phyloP scores from a whole-genome alignment of 2,329 filamentous ascomycete genomes.

The Xylaria arbuscula region DNA sequence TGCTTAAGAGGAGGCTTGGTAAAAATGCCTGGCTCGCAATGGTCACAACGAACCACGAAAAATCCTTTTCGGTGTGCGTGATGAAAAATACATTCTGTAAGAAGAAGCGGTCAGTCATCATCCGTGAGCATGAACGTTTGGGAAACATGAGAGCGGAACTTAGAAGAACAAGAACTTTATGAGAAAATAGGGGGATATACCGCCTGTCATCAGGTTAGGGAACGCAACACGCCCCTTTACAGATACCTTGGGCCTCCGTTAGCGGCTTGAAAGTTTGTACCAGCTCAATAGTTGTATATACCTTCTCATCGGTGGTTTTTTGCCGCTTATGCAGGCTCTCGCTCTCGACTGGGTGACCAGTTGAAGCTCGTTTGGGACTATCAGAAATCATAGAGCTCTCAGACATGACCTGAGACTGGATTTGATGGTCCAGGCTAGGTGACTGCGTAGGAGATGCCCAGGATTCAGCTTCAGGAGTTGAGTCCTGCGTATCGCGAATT shows the following conservation, averaged over 20 bases:
- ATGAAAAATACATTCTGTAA: conserved; percentile 47
- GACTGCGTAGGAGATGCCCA: conserved; percentile 28
- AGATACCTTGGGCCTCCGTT: conserved; percentile 25
- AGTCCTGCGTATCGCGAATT: conserved; percentile 6
- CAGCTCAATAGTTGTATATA: conserved; percentile 18
- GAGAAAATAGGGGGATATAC: conserved; percentile 17
- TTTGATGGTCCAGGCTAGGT: conserved; percentile 34
- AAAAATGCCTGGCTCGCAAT: conserved; percentile 41
- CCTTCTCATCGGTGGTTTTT: conserved; percentile 38
- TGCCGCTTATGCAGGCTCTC: conserved; percentile 39
- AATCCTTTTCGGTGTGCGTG: conserved; percentile 43
- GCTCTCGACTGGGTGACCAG: conserved; percentile 22
- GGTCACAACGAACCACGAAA: conserved; percentile 48
- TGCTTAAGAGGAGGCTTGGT: conserved; percentile 46
- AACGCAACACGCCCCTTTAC: conserved; percentile 45
- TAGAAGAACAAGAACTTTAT: not conserved
- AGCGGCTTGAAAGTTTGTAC: conserved; percentile 14
- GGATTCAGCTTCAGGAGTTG: conserved; percentile 5
- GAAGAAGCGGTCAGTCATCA: conserved; percentile 1
- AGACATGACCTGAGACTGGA: conserved; percentile 37
- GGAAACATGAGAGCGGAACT: no score
- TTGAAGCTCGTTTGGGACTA: conserved; percentile 37
- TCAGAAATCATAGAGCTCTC: conserved; percentile 30
- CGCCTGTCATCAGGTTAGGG: conserved; percentile 44
- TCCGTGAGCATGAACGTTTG: not conserved